A percentile compares a stretch with the other conserved stretches of the same genome.
Conservation (phyloP, 352 stramenopile genomes). For the Pythium apleroticum region DNA sequence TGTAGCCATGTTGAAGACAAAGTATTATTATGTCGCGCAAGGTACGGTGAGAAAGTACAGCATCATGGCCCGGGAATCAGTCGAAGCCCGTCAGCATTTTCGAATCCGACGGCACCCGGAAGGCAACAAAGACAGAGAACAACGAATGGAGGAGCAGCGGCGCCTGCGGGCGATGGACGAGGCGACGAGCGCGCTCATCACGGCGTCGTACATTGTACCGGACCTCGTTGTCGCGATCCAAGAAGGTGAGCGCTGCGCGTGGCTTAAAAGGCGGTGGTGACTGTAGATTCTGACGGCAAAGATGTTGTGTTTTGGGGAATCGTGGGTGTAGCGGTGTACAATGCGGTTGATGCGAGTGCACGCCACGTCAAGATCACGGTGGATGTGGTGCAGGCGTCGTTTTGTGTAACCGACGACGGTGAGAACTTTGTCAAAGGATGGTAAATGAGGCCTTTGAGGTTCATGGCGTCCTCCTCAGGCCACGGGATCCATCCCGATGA, state of each 20-base stretch:
- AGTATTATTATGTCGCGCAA: conserved; percentile 26
- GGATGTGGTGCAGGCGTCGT: conserved; percentile 46
- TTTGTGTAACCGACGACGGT: conserved; percentile 76
- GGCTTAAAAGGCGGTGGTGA: neutral
- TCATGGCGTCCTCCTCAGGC: conserved; percentile 32
- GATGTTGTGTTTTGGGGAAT: neutral
- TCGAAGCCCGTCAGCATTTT: neutral
- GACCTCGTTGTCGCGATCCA: conserved; percentile 57
- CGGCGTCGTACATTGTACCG: conserved; percentile 60
- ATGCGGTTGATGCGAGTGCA: conserved; percentile 65
- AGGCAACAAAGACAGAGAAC: neutral
- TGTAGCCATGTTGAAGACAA: neutral
- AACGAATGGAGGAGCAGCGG: neutral
- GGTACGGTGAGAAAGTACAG: conserved; percentile 23
- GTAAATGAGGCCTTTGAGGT: neutral
- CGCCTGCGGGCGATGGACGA: conserved; percentile 5
- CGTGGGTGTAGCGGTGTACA: conserved; percentile 57
- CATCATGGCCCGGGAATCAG: conserved; percentile 21
- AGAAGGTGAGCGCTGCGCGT: conserved; percentile 44
- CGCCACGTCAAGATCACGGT: conserved; percentile 46
- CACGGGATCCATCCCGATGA: conserved; percentile 52
- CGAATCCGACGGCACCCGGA: neutral
- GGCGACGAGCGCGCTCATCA: conserved; percentile 43
- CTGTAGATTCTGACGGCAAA: neutral
- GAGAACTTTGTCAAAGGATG: neutral